Conservation (phyloP, 139 green algal genomes). For the Coelastrella sp. region DNA sequence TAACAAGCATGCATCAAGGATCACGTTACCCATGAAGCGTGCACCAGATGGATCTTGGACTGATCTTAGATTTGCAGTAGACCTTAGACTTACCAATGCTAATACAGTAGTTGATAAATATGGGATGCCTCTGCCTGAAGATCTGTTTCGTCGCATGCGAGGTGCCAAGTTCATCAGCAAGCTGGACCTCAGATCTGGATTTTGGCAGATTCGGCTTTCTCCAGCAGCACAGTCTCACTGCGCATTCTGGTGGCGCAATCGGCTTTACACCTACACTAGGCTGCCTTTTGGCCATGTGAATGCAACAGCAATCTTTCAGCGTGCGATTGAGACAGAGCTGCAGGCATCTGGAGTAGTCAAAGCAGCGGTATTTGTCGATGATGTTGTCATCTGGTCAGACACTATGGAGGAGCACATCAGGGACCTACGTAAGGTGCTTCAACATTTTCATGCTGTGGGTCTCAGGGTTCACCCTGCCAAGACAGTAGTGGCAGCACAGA, state of each 20-base stretch:
- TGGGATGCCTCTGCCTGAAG: slow-evolving; percentile 37
- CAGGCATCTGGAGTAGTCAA: neutral
- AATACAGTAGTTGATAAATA: slow-evolving; percentile 31
- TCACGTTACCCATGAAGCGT: slow-evolving; percentile 44
- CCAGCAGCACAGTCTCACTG: neutral
- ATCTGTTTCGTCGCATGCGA: slow-evolving; percentile 25
- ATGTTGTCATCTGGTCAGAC: neutral
- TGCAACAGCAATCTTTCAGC: slow-evolving; percentile 29
- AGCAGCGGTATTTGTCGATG: slow-evolving; percentile 44
- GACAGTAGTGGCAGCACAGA: neutral
- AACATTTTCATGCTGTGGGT: neutral
- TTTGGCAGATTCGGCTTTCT: slow-evolving; percentile 38
- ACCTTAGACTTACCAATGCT: slow-evolving; percentile 46
- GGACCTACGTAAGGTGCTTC: neutral
- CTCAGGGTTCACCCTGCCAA: slow-evolving; percentile 49
- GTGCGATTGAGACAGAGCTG: slow-evolving; percentile 42
- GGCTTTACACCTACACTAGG: slow-evolving; percentile 25
- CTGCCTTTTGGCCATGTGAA: slow-evolving; percentile 50
- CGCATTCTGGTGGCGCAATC: slow-evolving; percentile 32
- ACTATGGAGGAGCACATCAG: slow-evolving; percentile 35
- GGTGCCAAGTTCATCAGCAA: slow-evolving; percentile 45
- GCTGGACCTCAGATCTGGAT: slow-evolving; percentile 51
- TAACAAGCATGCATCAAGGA: slow-evolving; percentile 8
- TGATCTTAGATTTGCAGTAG: slow-evolving; percentile 40
- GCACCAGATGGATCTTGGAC: slow-evolving; percentile 27